Evolutionary conservation across 257 asterid species (phyloP).

Genomic region (Solanum tarijense): DNA sequence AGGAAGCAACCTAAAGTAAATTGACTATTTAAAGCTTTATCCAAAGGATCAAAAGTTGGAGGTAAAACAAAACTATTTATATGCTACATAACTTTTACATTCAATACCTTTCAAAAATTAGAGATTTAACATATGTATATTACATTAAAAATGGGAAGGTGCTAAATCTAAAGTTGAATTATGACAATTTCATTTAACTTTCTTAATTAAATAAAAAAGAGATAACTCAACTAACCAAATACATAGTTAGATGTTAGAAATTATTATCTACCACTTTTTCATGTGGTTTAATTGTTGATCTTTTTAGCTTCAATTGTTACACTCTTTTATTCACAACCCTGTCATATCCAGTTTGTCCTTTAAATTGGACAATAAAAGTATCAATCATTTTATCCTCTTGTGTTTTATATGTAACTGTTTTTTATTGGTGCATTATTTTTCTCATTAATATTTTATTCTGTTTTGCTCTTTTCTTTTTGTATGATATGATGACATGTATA

Average conservation of each 20-base stretch:
- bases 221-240: not conserved
- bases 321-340: not conserved
- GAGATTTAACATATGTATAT: not conserved
- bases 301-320: not conserved
- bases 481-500: not conserved
- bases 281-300: not conserved
- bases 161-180: not conserved
- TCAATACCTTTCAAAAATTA: too few relatives aligned
- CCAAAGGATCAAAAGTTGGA: too few relatives aligned
- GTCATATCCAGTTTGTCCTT: not conserved
- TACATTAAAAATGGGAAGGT: not conserved
- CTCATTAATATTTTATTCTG: not conserved
- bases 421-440: not conserved
- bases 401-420: too few relatives aligned
- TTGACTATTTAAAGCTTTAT: too few relatives aligned
- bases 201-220: not conserved
- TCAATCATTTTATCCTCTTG: not conserved
- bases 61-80: too few relatives aligned
- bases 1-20: too few relatives aligned
- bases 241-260: not conserved
- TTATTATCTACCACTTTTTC: not conserved
- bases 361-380: not conserved
- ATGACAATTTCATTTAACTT: not conserved
- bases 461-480: too few relatives aligned
- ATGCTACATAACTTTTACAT: too few relatives aligned